Evolutionary conservation across 805 yeast genomes (phyloP), one percentile per base, ranked within the genome.

Genomic region (Candida sanyiensis): DNA sequence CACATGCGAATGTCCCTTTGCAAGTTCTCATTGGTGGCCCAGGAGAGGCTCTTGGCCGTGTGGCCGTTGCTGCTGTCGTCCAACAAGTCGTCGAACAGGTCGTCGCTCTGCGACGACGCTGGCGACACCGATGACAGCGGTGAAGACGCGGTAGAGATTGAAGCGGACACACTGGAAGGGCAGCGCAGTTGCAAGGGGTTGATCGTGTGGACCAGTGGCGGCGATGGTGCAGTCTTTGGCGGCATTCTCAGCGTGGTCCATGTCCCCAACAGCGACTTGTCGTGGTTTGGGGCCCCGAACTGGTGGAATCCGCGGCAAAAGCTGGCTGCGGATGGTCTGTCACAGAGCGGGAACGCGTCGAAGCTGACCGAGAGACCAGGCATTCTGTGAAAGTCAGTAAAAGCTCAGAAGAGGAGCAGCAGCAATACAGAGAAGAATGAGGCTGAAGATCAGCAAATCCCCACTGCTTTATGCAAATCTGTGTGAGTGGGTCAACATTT

Each of bases 21-120:
- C 13, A 54, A 47, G 33, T 57, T 59, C 16, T 48, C 58, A 40
- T 49, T 51, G 49, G 48, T 52, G 7, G 45, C 37, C 57, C 59
- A 54, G n/a, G n/a, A n/a, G n/a, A n/a, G n/a, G 17, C 44, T 42
- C 30, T 31, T 44, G 4, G 38, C 25, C 9, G n/a, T 7, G 33
- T 29, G 26, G 17, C 33, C 15, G 28, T 15, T n/a, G 28, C 28
- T 12, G 25, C 17, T 12, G 13, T 27, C 26, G 10, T 21, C 15
- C 7, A 21, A 27, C n/a, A n/a, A 22, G 16, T 22, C 17, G 8
- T 33, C 38, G 4, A 28, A 22, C 19, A 25, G 33, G 17, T 35
- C 33, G 17, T 28, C 43, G 6, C 42, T 43, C 4, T 32, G 4
- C 2, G 48, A 44, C 6, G 45, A 42, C 3, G 42, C 30, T 2